Evolutionary conservation across 257 asterid genomes (phyloP).

Genomic region (Plantago ovata): DNA sequence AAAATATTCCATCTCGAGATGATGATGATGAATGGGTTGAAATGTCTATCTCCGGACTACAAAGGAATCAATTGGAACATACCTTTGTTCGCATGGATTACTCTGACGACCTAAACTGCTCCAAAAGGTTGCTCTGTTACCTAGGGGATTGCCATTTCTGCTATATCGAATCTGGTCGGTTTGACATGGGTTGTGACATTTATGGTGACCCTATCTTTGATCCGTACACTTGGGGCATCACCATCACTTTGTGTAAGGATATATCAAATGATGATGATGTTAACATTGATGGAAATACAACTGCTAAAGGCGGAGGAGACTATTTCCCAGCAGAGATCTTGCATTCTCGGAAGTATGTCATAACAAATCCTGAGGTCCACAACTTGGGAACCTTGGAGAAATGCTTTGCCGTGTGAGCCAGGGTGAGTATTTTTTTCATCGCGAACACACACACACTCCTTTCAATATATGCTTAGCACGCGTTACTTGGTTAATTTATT

Average conservation of each 20-base stretch:
- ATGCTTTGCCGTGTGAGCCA: not conserved
- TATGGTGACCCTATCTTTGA: not conserved
- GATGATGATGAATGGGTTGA: not conserved
- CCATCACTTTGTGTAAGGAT: not conserved
- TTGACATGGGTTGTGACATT: no score
- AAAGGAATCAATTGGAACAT: no score
- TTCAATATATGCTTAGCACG: no score
- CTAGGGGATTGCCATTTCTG: not conserved
- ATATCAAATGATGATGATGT: no score
- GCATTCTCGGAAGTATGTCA: not conserved
- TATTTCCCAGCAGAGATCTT: not conserved
- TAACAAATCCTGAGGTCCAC: not conserved
- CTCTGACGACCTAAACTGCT: no score
- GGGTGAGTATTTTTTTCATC: no score
- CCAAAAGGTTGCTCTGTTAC: not conserved
- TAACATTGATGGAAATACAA: no score
- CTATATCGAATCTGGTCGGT: not conserved
- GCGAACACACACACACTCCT: no score
- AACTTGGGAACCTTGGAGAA: not conserved
- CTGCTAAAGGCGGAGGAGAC: not conserved
- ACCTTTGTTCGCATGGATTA: not conserved
- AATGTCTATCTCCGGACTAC: no score
- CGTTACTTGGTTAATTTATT: no score
- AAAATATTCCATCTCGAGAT: not conserved
- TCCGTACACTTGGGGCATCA: not conserved